Percentiles rank a stretch among this genome's conserved stretches.
Evolutionary conservation across 164 flowering plant species (phyloP).

Genomic region (Santalum album): DNA sequence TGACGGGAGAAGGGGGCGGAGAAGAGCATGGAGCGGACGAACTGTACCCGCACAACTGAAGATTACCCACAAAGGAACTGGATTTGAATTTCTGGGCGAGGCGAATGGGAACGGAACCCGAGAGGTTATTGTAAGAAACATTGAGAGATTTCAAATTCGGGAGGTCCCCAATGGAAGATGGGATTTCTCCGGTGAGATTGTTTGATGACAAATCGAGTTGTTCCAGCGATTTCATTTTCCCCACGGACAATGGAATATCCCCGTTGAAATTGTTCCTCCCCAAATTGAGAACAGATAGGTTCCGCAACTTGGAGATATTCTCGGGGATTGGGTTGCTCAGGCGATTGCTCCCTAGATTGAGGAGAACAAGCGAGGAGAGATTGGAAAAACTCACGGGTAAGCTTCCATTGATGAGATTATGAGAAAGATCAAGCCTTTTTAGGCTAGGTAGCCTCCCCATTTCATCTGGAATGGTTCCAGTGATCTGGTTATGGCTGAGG

Average conservation of each 20-base stretch:
- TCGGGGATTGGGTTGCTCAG: constrained; percentile 18
- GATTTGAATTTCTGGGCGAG: constrained; percentile 1
- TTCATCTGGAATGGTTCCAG: constrained; percentile 51
- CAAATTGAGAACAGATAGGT: not conserved
- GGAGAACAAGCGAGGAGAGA: constrained; percentile 31
- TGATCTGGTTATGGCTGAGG: constrained; percentile 44
- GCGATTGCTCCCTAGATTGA: constrained; percentile 41
- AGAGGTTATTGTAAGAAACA: constrained; percentile 1
- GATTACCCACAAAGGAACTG: not conserved
- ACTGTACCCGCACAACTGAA: constrained; percentile 1
- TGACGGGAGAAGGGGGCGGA: not conserved
- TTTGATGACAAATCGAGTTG: not conserved
- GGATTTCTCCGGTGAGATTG: not conserved
- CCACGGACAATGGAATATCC: not conserved
- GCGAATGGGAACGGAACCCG: not conserved
- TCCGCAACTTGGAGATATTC: not conserved
- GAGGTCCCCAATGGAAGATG: not conserved
- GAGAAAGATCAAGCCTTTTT: constrained; percentile 46
- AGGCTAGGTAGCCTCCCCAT: constrained; percentile 41
- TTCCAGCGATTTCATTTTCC: not conserved
- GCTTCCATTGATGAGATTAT: constrained; percentile 50
- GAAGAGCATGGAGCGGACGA: not conserved
- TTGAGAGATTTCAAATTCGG: not conserved
- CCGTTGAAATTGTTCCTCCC: not conserved
- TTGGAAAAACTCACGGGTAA: constrained; percentile 37